Evolutionary conservation across 805 yeast genomes (phyloP).

Genomic region (Lachancea kluyveri): DNA sequence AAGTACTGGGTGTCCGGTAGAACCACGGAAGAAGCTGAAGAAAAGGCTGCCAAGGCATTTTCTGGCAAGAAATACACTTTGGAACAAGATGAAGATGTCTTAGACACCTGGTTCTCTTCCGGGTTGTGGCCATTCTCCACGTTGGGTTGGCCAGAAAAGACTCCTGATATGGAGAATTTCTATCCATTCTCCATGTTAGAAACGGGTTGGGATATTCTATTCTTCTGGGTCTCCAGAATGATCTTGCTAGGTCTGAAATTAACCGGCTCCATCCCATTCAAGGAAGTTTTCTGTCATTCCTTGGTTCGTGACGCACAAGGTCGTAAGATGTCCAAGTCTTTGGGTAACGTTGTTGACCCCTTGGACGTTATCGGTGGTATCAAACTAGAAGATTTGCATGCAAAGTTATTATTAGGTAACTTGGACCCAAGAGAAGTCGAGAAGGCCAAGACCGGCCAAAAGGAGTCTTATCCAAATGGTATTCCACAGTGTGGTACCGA

Average conservation of each 20-base stretch:
- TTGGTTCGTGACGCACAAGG: conserved; percentile 99
- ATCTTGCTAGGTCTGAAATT: conserved; percentile 83
- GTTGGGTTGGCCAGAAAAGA: conserved; percentile 87
- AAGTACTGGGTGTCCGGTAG: conserved; percentile 91
- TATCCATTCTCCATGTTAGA: conserved; percentile 92
- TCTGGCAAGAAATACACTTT: conserved; percentile 64
- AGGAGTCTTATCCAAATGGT: conserved; percentile 87
- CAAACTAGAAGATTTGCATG: conserved; percentile 69
- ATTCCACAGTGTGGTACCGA: conserved; percentile 99
- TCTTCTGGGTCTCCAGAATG: conserved; percentile 99
- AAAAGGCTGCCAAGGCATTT: conserved; percentile 70
- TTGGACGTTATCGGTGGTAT: conserved; percentile 90
- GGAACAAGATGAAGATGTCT: conserved; percentile 95
- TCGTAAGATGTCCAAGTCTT: conserved; percentile 95
- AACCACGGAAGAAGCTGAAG: conserved; percentile 72
- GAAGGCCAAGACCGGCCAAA: conserved; percentile 85
- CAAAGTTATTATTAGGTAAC: conserved; percentile 73
- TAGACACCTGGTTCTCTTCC: conserved; percentile 98
- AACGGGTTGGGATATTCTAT: conserved; percentile 98
- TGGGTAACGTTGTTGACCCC: conserved; percentile 96
- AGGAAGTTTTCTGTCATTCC: conserved; percentile 96
- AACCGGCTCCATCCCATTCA: conserved; percentile 88
- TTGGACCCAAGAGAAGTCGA: conserved; percentile 83
- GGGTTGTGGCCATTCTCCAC: conserved; percentile 98
- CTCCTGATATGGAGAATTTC: conserved; percentile 68